These are phyloP conservation scores for Penicillium occitanis DNA, from an alignment of 2,329 filamentous ascomycete genomes.

Conservation along the genomic window DNA sequence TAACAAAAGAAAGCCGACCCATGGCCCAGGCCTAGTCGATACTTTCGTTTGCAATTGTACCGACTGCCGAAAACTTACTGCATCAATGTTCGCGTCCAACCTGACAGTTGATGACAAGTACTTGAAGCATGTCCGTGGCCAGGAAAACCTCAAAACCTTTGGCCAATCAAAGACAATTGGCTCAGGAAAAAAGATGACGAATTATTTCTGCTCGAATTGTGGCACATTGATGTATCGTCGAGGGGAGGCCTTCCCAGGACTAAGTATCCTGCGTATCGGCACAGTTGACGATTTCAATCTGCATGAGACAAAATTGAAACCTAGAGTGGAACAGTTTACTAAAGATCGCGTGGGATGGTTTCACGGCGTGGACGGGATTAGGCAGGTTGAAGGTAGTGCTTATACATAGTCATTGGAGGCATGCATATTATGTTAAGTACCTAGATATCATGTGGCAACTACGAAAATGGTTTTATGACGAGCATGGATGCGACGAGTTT, in stretches of 20 bases:
- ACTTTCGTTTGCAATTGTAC: slow-evolving; percentile 61
- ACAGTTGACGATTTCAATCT: slow-evolving; percentile 63
- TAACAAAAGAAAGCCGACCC: slow-evolving; percentile 9
- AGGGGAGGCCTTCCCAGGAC: slow-evolving; percentile 46
- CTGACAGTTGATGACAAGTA: slow-evolving; percentile 52
- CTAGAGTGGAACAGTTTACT: slow-evolving; percentile 54
- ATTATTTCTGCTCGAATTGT: slow-evolving; percentile 61
- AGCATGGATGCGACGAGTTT: neutral
- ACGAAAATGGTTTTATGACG: neutral
- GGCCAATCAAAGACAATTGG: slow-evolving; percentile 50
- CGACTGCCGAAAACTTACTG: slow-evolving; percentile 63
- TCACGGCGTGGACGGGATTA: neutral
- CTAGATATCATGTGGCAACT: neutral
- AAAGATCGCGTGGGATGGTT: slow-evolving; percentile 48
- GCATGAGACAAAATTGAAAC: slow-evolving; percentile 58
- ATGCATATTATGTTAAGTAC: neutral
- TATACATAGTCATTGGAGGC: neutral
- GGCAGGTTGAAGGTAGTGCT: neutral
- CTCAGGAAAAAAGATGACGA: slow-evolving; percentile 56
- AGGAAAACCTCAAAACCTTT: slow-evolving; percentile 51
- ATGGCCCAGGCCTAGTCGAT: slow-evolving; percentile 36
- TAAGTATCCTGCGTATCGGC: slow-evolving; percentile 56
- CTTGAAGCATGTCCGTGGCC: slow-evolving; percentile 53
- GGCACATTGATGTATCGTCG: slow-evolving; percentile 62
- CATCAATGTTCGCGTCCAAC: slow-evolving; percentile 62